Base-by-base conservation (phyloP, 768 basidiomycete genomes). In the Sarcomyxa edulis region DNA sequence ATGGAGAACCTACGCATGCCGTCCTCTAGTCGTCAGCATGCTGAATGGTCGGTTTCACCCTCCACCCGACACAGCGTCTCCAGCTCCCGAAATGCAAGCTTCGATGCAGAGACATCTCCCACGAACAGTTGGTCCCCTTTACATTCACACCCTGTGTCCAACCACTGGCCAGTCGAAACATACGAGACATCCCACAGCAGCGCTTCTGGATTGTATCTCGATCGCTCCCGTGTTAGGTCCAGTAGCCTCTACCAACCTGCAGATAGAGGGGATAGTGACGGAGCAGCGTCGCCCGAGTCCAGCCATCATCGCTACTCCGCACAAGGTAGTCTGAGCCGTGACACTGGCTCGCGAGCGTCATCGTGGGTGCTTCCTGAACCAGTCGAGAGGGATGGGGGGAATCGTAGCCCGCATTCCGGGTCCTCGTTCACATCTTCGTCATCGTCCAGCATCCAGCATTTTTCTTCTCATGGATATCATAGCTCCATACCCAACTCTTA, bases 51-150 rank as follows among this genome's bases (percentile, higher is more conserved):
- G n/a, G n/a, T n/a, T n/a, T n/a, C n/a, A n/a, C n/a, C n/a, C n/a
- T n/a, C n/a, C n/a, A n/a, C n/a, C n/a, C n/a, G n/a, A n/a, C n/a
- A n/a, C n/a, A n/a, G n/a, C n/a, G n/a, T n/a, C 19, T 34, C 61
- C 21, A 58, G 62, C 15, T 53, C 55, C 1, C n/a, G n/a, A n/a
- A n/a, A n/a, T n/a, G n/a, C n/a, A n/a, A n/a, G n/a, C n/a, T n/a
- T n/a, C n/a, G n/a, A n/a, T n/a, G n/a, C n/a, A n/a, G n/a, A n/a
- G n/a, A n/a, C n/a, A n/a, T n/a, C n/a, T n/a, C n/a, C n/a, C n/a
- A n/a, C n/a, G n/a, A n/a, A n/a, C n/a, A n/a, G n/a, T n/a, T 71
- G 69, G 69, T 42, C 64, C 5, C 51, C 63, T 12, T 49, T 61
- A 19, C 59, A 61, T 30, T 51, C 62, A 5, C 62, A n/a, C n/a